phyloP scores from a whole-genome alignment of 1,284 basidiomycete species.

The Butyriboletus appendiculatus region DNA sequence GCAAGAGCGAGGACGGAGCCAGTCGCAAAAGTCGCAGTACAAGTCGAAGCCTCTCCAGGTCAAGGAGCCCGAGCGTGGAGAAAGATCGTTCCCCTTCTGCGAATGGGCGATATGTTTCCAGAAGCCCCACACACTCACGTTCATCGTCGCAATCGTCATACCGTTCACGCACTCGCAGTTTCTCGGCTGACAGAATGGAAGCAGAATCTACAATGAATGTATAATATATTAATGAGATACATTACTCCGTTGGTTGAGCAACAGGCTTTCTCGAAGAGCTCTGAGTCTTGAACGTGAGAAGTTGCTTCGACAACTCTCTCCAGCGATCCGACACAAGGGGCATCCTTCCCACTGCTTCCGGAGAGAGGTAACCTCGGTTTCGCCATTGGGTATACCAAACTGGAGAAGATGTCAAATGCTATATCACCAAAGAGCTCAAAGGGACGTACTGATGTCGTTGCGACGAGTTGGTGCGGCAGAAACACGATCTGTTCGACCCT shows the following conservation, averaged over 20 bases:
- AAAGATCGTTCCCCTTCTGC: constrained; percentile 43
- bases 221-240: constrained; percentile 12
- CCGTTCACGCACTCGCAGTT: constrained; percentile 58
- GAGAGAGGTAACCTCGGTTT: constrained; percentile 75
- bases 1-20: constrained; percentile 54
- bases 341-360: constrained; percentile 55
- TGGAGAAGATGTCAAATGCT: constrained; percentile 29
- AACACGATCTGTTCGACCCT: constrained; percentile 66
- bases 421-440: neutral
- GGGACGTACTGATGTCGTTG: constrained; percentile 75
- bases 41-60: constrained; percentile 32
- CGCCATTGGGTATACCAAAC: constrained; percentile 77
- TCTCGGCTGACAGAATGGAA: constrained; percentile 60
- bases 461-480: constrained; percentile 82
- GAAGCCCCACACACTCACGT: constrained; percentile 51
- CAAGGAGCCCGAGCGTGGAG: constrained; percentile 30
- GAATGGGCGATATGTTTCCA: constrained; percentile 58
- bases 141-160: constrained; percentile 42
- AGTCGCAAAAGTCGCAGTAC: constrained; percentile 35
- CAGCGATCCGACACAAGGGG: constrained; percentile 69
- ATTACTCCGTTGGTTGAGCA: constrained; percentile 23
- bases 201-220: constrained; percentile 18
- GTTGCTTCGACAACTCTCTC: constrained; percentile 61
- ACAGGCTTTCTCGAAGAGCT: constrained; percentile 49
- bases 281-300: constrained; percentile 62